Evolutionary conservation across 495 filamentous ascomycete species (phyloP).

Genomic region (Saxispiralis lemnorum): DNA sequence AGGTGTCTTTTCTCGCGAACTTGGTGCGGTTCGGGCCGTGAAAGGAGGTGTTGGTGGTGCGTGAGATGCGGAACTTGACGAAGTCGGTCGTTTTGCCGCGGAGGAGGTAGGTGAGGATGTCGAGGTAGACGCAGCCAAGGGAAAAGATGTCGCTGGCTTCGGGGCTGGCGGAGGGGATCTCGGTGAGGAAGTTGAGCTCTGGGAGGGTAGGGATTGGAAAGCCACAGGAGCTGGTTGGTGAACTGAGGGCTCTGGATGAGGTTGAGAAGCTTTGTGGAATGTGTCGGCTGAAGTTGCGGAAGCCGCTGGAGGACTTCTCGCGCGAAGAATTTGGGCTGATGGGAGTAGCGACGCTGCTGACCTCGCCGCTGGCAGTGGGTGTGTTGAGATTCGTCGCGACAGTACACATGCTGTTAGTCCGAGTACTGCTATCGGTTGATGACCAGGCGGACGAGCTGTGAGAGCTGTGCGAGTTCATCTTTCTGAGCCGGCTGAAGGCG

Average conservation of each 20-base stretch:
- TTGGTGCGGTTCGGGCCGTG: background rate
- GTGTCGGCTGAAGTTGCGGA: conserved; percentile 16
- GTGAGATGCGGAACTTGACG: conserved; percentile 46
- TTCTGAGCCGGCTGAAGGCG: conserved; percentile 10
- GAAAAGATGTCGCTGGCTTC: conserved; percentile 56
- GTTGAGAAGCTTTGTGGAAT: conserved; percentile 1
- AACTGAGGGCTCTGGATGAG: background rate
- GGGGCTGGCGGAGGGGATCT: conserved; percentile 13
- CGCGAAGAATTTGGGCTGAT: background rate
- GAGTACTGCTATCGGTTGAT: conserved; percentile 7
- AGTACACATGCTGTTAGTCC: conserved; percentile 10
- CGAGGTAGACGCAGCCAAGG: conserved; percentile 50
- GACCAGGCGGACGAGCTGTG: conserved; percentile 11
- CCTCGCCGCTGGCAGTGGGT: conserved; percentile 1
- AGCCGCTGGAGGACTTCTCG: conserved; percentile 1
- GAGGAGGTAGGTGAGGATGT: conserved; percentile 52
- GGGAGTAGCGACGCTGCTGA: background rate
- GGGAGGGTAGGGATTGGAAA: conserved; percentile 3
- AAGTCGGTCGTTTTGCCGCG: conserved; percentile 58
- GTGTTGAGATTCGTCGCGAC: conserved; percentile 4
- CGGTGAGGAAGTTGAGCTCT: conserved; percentile 5
- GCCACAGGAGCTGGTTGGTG: conserved; percentile 3
- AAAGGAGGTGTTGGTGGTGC: conserved; percentile 36
- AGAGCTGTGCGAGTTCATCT: conserved; percentile 7
- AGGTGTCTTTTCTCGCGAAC: conserved; percentile 33